Evolutionary conservation across 257 asterid species (phyloP), one percentile per base, ranked within the genome.

Genomic region (Solanum piurae): DNA sequence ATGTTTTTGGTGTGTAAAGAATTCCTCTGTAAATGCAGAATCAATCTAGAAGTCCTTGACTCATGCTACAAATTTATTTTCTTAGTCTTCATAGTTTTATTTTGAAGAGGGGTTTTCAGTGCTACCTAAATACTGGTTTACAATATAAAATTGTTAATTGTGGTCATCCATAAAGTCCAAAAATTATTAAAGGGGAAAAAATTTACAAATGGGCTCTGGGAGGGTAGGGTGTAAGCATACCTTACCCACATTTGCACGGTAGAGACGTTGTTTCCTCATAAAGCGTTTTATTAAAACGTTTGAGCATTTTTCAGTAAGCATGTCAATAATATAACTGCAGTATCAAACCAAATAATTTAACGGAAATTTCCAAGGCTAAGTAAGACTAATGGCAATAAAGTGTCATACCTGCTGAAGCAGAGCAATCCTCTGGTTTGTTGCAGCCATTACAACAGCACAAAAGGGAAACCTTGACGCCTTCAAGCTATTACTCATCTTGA

Each of bases 401-500:
- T 7, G 66, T 9, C 13, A 58, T 92, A 95, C 99, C 99, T 96
- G 99, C 89, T 94, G 98, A 89, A 96, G 94, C 91, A 97, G 88
- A 0, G 99, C 99, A n/a, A 97, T 97, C 92, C 99, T 92, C 91
- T 96, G 98, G 90, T 97, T 97, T 0, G 99, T 94, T 20, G 98
- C 98, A 23, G 99, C 95, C 98, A 97, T 97, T 83, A 95, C 98
- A 34, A 95, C 96, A 36, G 99, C 99, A 87, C 99, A 97, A 87
- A 96, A 97, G 1, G 99, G 99, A 83, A 86, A 97, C 90, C 99
- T 93, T 0, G 99, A 97, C 3, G 99, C 99, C 93, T 96, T 97
- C 93, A 97, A 92, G 89, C 99, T 97, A 86, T 96, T 97, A 83
- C 99, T 95, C 99, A 97, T 97, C 94, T 97, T 97, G 86, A 96